Evolutionary conservation across 805 yeast species (phyloP), one percentile per base, ranked within the genome.

Genomic region (Ogataea salicorniae): DNA sequence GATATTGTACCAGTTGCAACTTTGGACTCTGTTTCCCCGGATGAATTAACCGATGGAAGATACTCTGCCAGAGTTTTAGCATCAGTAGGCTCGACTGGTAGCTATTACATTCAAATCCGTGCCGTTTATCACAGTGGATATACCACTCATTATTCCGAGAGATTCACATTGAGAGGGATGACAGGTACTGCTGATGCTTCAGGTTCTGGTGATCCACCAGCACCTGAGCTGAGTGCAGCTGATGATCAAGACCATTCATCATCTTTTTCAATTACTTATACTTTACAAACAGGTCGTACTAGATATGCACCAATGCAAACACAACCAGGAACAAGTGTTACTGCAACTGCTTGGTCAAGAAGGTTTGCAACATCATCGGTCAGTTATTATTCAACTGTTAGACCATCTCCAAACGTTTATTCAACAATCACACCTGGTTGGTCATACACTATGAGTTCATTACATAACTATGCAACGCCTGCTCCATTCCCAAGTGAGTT

Each of bases 241-340:
- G 65, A 76, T 1, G 75, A 74, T 2, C 66, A 65, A 9, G 74
- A 71, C 54, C 64, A 70, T 33, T 67, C 80, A 0, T 66, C 63
- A 13, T 82, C 89, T 2, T 84, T 84, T 63, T 62, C 83, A 3
- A 69, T 90, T 6, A 76, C 95, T 2, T 92, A 91, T 68, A 77
- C 87, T 3, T 53, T 57, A 57, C 98, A 92, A 69, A 84, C 94
- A 0, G 96, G 96, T 31, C 66, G 56, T 18, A 79, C 87, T 9
- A 77, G 91, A 57, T 87, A 69, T 65, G 97, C 98, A 1, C 97
- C 97, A 45, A 88, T 90, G 96, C 97, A 91, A 69, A 63, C 73
- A 49, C 96, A 89, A 67, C 97, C 99, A 6, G 87, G 84, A 4
- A 60, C 85, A 1, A 69, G 68, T 9, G 78, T 89, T 23, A 86